Percentiles rank a stretch among this genome's conserved stretches.
phyloP scores from a whole-genome alignment of 345 rosid genomes.

The Laguncularia racemosa region DNA sequence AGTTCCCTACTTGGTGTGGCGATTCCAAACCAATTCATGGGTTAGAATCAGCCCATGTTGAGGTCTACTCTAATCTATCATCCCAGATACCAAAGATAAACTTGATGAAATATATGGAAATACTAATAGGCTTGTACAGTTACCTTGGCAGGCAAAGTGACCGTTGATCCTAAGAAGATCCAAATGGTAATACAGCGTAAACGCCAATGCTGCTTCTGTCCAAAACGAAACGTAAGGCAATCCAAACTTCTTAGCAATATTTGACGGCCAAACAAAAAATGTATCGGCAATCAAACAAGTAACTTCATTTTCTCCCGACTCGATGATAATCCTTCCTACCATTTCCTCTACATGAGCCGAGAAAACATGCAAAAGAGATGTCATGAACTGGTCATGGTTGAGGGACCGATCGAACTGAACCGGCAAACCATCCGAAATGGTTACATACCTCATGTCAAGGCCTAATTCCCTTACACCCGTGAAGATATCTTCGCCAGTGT shows the following conservation, averaged over 20 bases:
- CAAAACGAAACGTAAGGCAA: slow-evolving; percentile 50
- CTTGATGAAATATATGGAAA: too few species aligned
- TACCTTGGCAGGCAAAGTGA: slow-evolving; percentile 50
- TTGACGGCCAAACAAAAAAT: slow-evolving; percentile 53
- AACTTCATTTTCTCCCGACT: slow-evolving; percentile 21
- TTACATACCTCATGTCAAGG: slow-evolving; percentile 44
- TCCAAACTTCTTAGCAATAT: slow-evolving; percentile 38
- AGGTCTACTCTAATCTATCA: too few species aligned
- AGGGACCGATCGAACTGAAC: slow-evolving; percentile 47
- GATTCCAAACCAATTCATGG: too few species aligned
- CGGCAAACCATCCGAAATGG: slow-evolving; percentile 52
- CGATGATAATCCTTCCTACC: slow-evolving; percentile 16
- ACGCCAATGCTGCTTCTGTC: slow-evolving; percentile 64
- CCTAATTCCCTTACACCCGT: slow-evolving; percentile 18
- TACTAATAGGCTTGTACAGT: too few species aligned
- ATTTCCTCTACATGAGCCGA: slow-evolving; percentile 44
- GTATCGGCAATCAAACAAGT: slow-evolving; percentile 53
- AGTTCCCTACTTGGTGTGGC: too few species aligned
- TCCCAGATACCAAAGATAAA: too few species aligned
- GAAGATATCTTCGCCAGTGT: slow-evolving; percentile 26
- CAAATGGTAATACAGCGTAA: slow-evolving; percentile 42
- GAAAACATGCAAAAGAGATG: slow-evolving; percentile 43
- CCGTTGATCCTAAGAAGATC: slow-evolving; percentile 45
- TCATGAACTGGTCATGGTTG: slow-evolving; percentile 54
- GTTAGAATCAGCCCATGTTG: too few species aligned